These are phyloP conservation scores for Astragalus glycyphyllos DNA, from an alignment of 306 rosid species.

Conservation along the genomic window DNA sequence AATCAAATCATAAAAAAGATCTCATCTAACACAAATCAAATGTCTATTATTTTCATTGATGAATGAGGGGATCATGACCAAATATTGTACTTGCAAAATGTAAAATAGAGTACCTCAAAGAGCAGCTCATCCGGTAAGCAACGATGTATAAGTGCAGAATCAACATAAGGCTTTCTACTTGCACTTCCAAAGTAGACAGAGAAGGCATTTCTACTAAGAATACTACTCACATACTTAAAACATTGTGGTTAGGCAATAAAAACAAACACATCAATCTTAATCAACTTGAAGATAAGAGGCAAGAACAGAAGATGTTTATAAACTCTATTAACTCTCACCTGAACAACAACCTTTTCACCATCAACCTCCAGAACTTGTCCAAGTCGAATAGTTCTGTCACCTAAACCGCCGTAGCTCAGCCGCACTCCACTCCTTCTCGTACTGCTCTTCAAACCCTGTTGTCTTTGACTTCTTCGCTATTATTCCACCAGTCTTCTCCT, in stretches of 20 bases:
- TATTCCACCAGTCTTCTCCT: too few species aligned
- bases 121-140: conserved; percentile 85
- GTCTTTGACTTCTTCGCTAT: too few species aligned
- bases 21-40: too few species aligned
- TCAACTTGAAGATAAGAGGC: too few species aligned
- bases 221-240: conserved; percentile 21
- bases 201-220: conserved; percentile 22
- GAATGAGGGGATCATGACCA: too few species aligned
- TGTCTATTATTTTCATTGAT: too few species aligned
- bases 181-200: conserved; percentile 62
- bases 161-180: conserved; percentile 77
- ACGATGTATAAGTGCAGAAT: conserved; percentile 77
- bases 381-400: conserved; percentile 89
- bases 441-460: too few species aligned
- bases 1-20: too few species aligned
- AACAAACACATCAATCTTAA: conserved; percentile 24
- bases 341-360: conserved; percentile 98
- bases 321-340: conserved; percentile 59
- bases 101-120: conserved; percentile 77
- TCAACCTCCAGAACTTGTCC: conserved; percentile 99
- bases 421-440: too few species aligned
- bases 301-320: not conserved
- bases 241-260: conserved; percentile 13
- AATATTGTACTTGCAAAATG: conserved; percentile 4
- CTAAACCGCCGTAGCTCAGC: conserved; percentile 43